Evolutionary conservation across 1,139 yeast species (phyloP).

Genomic region (Arxiozyma slooffiae): DNA sequence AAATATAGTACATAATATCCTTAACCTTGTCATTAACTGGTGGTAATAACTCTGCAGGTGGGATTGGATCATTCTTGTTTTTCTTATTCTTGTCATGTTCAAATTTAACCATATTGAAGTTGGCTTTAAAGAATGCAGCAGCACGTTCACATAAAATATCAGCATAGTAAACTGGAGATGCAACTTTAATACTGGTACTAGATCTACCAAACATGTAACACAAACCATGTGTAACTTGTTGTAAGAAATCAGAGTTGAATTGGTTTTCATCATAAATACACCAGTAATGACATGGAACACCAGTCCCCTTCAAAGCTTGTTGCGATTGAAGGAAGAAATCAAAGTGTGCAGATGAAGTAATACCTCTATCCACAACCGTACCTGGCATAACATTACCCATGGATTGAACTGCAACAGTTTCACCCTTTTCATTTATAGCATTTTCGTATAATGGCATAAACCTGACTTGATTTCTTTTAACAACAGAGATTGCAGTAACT

Average conservation of each 20-base stretch:
- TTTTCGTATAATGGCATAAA: conserved; percentile 18
- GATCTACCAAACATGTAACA: conserved; percentile 21
- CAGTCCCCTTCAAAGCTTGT: conserved; percentile 19
- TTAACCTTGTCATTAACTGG: conserved; percentile 10
- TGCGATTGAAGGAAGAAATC: conserved; percentile 21
- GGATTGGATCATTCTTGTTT: conserved; percentile 7
- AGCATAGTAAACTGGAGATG: conserved; percentile 18
- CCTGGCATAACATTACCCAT: conserved; percentile 20
- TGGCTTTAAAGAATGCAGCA: conserved; percentile 15
- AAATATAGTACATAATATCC: conserved; percentile 17
- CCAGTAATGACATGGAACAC: conserved; percentile 23
- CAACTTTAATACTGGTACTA: conserved; percentile 15
- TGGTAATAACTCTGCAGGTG: conserved; percentile 10
- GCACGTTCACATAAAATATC: conserved; percentile 20
- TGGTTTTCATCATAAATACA: conserved; percentile 19
- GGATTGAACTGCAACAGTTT: conserved; percentile 17
- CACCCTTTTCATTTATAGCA: conserved; percentile 14
- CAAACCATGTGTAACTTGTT: conserved; percentile 14
- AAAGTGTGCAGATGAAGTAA: conserved; percentile 19
- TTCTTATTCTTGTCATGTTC: conserved; percentile 8
- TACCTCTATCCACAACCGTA: conserved; percentile 19
- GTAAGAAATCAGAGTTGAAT: conserved; percentile 15
- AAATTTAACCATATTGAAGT: conserved; percentile 11
- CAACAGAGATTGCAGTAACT: conserved; percentile 14
- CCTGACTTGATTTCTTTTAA: conserved; percentile 18